These are phyloP conservation scores for Penicillium sp. DNA, from an alignment of 2,329 filamentous ascomycete genomes.

Conservation along the genomic window DNA sequence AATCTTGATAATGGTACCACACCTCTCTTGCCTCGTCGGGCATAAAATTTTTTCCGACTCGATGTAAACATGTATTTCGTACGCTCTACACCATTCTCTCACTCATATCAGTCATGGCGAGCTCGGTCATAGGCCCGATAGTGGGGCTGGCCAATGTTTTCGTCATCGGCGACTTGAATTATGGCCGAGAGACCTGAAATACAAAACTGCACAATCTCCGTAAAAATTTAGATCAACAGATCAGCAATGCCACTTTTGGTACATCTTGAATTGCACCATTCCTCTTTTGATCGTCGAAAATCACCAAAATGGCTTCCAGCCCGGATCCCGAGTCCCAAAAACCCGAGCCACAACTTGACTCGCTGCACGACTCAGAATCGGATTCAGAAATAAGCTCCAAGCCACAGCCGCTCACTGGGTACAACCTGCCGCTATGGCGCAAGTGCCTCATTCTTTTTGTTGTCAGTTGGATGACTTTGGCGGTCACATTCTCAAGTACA, in stretches of 20 bases:
- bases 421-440: conserved; percentile 42
- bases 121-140: not conserved
- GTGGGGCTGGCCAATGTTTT: not conserved
- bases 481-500: conserved; percentile 52
- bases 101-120: not conserved
- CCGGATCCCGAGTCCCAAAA: conserved; percentile 28
- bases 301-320: conserved; percentile 19
- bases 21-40: not conserved
- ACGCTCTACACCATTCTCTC: not conserved
- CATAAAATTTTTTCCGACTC: not conserved
- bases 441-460: conserved; percentile 51
- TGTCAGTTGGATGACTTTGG: conserved; percentile 51
- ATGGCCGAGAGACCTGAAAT: conserved; percentile 13
- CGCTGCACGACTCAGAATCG: conserved; percentile 25
- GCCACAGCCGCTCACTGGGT: conserved; percentile 28
- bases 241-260: not conserved
- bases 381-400: conserved; percentile 25
- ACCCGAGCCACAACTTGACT: conserved; percentile 19
- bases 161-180: conserved; percentile 10
- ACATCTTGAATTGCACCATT: not conserved
- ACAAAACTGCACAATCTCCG: conserved; percentile 12
- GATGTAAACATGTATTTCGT: not conserved
- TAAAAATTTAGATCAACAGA: not conserved
- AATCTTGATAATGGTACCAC: not conserved
- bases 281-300: not conserved